Evolutionary conservation across 177 flowering plant species (phyloP).

Genomic region (Viscum album): DNA sequence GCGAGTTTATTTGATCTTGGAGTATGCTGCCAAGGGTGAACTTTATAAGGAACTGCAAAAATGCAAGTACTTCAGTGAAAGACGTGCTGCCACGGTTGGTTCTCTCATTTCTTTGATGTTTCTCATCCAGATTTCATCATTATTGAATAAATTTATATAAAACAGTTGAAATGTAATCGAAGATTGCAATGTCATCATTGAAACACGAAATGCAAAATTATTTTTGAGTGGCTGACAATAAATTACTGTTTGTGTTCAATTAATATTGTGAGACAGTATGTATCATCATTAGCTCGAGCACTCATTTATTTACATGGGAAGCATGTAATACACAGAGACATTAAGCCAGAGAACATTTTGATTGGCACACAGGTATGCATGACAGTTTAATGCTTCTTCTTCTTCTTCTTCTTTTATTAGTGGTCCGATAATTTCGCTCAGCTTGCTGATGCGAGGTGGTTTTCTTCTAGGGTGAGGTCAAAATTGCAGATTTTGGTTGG

Average conservation of each 20-base stretch:
- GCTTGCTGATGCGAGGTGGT: neutral
- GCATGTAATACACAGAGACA: slow-evolving; percentile 95
- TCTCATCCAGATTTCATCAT: neutral
- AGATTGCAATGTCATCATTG: too few species aligned
- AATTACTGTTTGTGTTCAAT: neutral
- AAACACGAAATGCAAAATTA: too few species aligned
- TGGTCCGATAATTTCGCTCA: neutral
- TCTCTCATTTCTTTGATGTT: neutral
- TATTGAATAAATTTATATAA: too few species aligned
- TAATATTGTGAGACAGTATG: slow-evolving; percentile 39
- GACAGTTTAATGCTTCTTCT: neutral
- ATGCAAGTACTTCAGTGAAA: slow-evolving; percentile 88
- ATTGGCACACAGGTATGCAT: slow-evolving; percentile 65
- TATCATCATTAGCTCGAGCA: slow-evolving; percentile 85
- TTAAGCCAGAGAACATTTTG: slow-evolving; percentile 90
- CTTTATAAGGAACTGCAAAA: slow-evolving; percentile 88
- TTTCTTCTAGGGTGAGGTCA: slow-evolving; percentile 65
- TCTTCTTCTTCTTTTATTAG: neutral
- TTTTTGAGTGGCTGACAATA: too few species aligned
- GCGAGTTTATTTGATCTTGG: slow-evolving; percentile 81
- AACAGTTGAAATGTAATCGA: too few species aligned
- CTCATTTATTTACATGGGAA: slow-evolving; percentile 90
- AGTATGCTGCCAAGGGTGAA: slow-evolving; percentile 92
- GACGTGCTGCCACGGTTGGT: slow-evolving; percentile 91
- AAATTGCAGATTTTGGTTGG: slow-evolving; percentile 99